A percentile compares a stretch with the other conserved stretches of the same genome.
Conservation (phyloP, 176 grass and related monocot species). For the Bromus sterilis region DNA sequence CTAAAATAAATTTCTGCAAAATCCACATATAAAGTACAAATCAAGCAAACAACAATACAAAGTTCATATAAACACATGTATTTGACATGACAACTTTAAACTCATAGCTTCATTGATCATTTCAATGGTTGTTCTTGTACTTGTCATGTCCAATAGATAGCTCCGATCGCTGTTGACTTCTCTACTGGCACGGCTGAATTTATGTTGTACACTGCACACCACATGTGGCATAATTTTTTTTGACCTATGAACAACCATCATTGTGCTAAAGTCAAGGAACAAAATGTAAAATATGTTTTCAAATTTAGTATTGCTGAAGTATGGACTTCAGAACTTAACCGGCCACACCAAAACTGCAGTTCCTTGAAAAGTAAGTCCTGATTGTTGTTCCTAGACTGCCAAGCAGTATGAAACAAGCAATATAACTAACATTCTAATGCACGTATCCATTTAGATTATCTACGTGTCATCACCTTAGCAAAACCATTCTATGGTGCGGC, state of each 20-base stretch:
- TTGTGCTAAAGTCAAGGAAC: not conserved
- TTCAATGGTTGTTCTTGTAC: too few species aligned
- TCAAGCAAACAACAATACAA: too few species aligned
- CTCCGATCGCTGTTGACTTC: too few species aligned
- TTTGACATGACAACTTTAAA: too few species aligned
- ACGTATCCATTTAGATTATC: not conserved
- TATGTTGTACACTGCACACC: slow-evolving; percentile 36
- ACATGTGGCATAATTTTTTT: not conserved
- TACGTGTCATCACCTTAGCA: slow-evolving; percentile 15
- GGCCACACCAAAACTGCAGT: slow-evolving; percentile 47
- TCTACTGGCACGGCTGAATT: slow-evolving; percentile 21
- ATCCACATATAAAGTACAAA: too few species aligned
- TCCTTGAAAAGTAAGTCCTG: too few species aligned
- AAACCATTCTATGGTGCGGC: slow-evolving; percentile 50
- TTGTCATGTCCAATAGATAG: too few species aligned
- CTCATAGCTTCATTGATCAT: too few species aligned
- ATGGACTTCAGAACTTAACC: slow-evolving; percentile 39
- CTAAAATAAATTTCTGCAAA: too few species aligned
- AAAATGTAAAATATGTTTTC: too few species aligned
- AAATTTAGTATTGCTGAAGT: not conserved
- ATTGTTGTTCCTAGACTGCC: too few species aligned
- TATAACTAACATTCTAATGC: not conserved
- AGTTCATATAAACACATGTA: too few species aligned
- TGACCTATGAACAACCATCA: not conserved
- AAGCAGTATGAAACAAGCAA: not conserved